Conservation (phyloP, 2,329 filamentous ascomycete genomes). For the Chaetomiaceae sp. region DNA sequence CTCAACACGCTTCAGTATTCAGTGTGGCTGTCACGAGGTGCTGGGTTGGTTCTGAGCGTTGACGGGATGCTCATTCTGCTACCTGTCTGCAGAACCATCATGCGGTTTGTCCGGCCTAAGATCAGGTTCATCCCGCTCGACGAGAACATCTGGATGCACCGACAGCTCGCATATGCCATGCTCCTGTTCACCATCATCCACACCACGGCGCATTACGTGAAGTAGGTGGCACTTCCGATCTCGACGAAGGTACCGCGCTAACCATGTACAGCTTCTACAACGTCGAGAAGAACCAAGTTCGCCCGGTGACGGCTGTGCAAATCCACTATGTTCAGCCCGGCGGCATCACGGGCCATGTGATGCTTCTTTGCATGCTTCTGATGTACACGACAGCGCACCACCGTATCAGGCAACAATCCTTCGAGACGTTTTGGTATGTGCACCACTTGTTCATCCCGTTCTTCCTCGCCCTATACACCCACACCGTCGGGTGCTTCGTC, state of each 20-base stretch:
- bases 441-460: constrained; percentile 99
- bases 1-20: constrained; percentile 82
- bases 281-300: constrained; percentile 79
- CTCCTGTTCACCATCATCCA: constrained; percentile 78
- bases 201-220: constrained; percentile 82
- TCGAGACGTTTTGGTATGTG: constrained; percentile 98
- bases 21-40: constrained; percentile 94
- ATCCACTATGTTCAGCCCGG: constrained; percentile 89
- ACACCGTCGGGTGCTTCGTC: constrained; percentile 94
- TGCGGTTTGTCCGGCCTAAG: constrained; percentile 82
- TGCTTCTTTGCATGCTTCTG: constrained; percentile 97
- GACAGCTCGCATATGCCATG: constrained; percentile 87
- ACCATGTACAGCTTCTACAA: constrained; percentile 74
- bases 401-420: constrained; percentile 92
- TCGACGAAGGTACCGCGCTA: constrained; percentile 15
- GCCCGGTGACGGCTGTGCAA: constrained; percentile 73
- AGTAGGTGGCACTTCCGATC: constrained; percentile 36
- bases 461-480: constrained; percentile 87
- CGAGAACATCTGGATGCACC: constrained; percentile 94
- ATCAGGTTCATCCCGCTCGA: constrained; percentile 87
- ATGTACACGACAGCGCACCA: constrained; percentile 96
- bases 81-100: constrained; percentile 88
- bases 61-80: constrained; percentile 85
- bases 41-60: constrained; percentile 77
- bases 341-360: constrained; percentile 92